Conservation (phyloP, 371 early-diverging fungal species). For the Chytridiales sp. region DNA sequence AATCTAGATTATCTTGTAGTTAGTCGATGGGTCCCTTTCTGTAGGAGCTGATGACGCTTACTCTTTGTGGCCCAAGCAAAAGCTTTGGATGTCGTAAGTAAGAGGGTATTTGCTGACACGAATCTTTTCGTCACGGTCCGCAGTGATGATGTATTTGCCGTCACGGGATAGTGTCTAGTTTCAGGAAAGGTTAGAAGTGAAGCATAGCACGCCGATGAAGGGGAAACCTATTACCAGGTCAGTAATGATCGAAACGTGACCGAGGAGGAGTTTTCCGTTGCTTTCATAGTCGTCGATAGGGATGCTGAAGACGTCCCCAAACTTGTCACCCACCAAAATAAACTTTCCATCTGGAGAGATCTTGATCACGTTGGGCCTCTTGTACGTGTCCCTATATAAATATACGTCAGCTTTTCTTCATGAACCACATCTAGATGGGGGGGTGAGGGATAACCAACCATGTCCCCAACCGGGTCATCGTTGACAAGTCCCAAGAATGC, state of each 20-base stretch:
- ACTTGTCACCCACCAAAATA: conserved; percentile 87
- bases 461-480: no score
- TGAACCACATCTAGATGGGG: no score
- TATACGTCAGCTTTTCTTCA: no score
- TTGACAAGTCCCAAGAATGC: no score
- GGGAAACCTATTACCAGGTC: conserved; percentile 61
- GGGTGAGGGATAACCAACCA: no score
- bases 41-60: neutral
- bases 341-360: conserved; percentile 25
- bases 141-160: conserved; percentile 64
- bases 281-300: neutral
- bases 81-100: conserved; percentile 82
- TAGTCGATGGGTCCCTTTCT: no score
- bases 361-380: conserved; percentile 26
- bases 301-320: conserved; percentile 88
- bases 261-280: conserved; percentile 78
- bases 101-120: conserved; percentile 87
- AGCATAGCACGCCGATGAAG: conserved; percentile 46
- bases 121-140: conserved; percentile 96
- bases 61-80: conserved; percentile 84
- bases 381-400: conserved; percentile 27
- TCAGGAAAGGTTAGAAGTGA: conserved; percentile 10
- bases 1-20: no score
- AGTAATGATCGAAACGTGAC: conserved; percentile 93
- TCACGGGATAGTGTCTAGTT: conserved; percentile 23